Conservation (phyloP, 306 rosid species). For the Acacia crassicarpa region DNA sequence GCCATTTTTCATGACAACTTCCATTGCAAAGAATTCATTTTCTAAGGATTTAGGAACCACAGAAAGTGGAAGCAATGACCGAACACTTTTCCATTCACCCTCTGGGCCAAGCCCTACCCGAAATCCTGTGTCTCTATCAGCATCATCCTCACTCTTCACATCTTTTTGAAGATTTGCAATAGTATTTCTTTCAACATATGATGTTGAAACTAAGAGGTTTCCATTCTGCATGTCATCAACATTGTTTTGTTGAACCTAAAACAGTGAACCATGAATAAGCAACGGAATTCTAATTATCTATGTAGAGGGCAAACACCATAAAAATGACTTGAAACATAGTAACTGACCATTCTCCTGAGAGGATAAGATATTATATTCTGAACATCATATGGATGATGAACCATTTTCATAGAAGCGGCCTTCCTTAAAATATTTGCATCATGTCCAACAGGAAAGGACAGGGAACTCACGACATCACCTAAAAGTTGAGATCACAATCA, state of each 20-base stretch:
- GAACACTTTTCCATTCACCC: constrained; percentile 75
- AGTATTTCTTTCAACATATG: constrained; percentile 81
- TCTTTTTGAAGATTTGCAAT: constrained; percentile 67
- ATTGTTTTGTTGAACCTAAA: constrained; percentile 55
- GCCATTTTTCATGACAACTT: constrained; percentile 88
- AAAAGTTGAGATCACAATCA: constrained; percentile 12
- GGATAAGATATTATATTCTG: constrained; percentile 60
- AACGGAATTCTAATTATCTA: constrained; percentile 2
- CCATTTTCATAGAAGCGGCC: constrained; percentile 75
- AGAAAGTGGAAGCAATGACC: constrained; percentile 86
- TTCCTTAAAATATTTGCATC: constrained; percentile 68
- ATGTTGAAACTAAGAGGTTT: constrained; percentile 64
- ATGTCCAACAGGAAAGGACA: constrained; percentile 84
- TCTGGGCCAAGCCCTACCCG: constrained; percentile 69
- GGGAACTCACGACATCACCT: constrained; percentile 94
- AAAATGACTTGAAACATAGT: constrained; percentile 24
- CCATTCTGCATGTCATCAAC: constrained; percentile 54
- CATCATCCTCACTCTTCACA: constrained; percentile 36
- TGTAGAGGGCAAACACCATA: not conserved
- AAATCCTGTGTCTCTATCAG: constrained; percentile 78
- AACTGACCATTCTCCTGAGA: constrained; percentile 65
- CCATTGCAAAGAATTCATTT: constrained; percentile 75
- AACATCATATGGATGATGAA: constrained; percentile 54
- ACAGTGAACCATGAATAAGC: constrained; percentile 29
- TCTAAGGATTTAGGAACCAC: constrained; percentile 72